Conservation (phyloP, 2,329 filamentous ascomycete species). For the Paecilomyces sp. region DNA sequence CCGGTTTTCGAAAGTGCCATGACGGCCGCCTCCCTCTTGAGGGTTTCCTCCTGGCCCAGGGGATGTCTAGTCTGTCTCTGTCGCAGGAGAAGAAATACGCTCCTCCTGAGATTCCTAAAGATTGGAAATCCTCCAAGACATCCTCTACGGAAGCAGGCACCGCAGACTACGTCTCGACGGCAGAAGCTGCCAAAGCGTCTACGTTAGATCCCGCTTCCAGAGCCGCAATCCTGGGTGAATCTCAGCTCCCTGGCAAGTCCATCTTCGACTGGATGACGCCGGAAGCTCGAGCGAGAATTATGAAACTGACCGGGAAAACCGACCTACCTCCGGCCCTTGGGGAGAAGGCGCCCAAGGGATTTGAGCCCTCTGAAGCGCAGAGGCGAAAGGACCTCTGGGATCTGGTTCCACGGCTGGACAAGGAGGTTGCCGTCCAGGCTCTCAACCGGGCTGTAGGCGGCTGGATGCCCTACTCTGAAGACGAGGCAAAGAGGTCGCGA, state of each 20-base stretch:
- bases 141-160: conserved; percentile 26
- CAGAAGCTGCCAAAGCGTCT: conserved; percentile 71
- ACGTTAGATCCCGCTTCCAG: conserved; percentile 68
- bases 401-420: conserved; percentile 58
- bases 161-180: conserved; percentile 55
- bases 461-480: conserved; percentile 78
- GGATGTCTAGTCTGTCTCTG: conserved; percentile 42
- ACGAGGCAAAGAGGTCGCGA: conserved; percentile 68
- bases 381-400: conserved; percentile 52
- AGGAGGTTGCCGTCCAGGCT: conserved; percentile 60
- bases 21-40: conserved; percentile 74
- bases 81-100: conserved; percentile 39
- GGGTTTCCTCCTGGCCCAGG: conserved; percentile 67
- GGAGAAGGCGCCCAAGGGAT: conserved; percentile 61
- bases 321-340: conserved; percentile 72
- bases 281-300: conserved; percentile 69
- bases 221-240: conserved; percentile 74
- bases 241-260: conserved; percentile 78
- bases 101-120: conserved; percentile 40
- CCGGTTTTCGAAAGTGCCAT: conserved; percentile 63
- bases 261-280: conserved; percentile 89
- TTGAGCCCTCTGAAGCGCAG: conserved; percentile 57
- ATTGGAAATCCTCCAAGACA: conserved; percentile 62
- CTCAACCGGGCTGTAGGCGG: conserved; percentile 58
- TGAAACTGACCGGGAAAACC: conserved; percentile 63